phyloP scores from a whole-genome alignment of 345 rosid species.

The Carallia brachiata region DNA sequence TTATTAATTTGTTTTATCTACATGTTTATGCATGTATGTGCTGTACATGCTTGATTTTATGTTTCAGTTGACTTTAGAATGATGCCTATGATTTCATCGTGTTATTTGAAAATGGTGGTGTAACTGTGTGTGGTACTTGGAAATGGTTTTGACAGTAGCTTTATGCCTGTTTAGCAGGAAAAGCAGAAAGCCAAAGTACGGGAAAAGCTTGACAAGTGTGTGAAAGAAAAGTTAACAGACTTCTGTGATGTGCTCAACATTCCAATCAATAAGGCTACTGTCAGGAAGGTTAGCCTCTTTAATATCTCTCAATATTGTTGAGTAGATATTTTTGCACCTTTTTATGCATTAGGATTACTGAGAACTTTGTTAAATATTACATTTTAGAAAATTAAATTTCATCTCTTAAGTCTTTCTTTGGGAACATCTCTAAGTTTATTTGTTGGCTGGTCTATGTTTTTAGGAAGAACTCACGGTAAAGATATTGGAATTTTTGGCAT shows the following conservation, averaged over 20 bases:
- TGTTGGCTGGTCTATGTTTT: slow-evolving; percentile 10
- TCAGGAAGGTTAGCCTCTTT: slow-evolving; percentile 47
- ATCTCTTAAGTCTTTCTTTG: neutral
- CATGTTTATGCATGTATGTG: slow-evolving; percentile 8
- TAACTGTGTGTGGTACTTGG: neutral
- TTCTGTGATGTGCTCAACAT: slow-evolving; percentile 90
- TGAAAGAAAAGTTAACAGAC: slow-evolving; percentile 76
- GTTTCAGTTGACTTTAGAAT: neutral
- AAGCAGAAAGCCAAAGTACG: slow-evolving; percentile 69
- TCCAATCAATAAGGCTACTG: slow-evolving; percentile 58
- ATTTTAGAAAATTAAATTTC: slow-evolving; percentile 10
- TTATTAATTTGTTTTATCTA: neutral
- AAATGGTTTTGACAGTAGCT: neutral
- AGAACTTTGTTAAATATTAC: neutral
- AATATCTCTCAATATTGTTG: neutral
- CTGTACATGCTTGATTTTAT: neutral
- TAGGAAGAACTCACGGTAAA: slow-evolving; percentile 88
- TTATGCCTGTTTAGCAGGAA: slow-evolving; percentile 41
- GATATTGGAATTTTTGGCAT: slow-evolving; percentile 86
- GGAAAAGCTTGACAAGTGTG: slow-evolving; percentile 90
- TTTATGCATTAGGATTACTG: too few relatives aligned
- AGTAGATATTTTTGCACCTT: too few relatives aligned
- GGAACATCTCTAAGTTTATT: slow-evolving; percentile 7
- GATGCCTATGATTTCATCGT: neutral
- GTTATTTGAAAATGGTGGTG: neutral